Conservation (phyloP, 768 basidiomycete genomes). For the Pulveroboletus sp. region DNA sequence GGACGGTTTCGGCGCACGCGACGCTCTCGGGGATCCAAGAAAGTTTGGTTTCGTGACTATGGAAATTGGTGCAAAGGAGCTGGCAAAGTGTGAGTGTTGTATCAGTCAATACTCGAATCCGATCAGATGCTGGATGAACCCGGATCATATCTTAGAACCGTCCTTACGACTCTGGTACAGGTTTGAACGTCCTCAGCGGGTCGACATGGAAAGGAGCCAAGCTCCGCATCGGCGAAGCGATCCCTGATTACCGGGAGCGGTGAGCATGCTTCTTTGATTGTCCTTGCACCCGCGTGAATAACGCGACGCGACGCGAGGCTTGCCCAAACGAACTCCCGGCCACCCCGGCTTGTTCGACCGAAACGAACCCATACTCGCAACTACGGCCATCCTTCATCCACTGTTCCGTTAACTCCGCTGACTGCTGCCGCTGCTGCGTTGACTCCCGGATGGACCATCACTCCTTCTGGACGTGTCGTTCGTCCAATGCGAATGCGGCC, state of each 20-base stretch:
- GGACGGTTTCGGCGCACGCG: constrained; percentile 63
- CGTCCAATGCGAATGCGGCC: constrained; percentile 72
- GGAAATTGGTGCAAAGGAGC: constrained; percentile 53
- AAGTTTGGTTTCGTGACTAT: constrained; percentile 75
- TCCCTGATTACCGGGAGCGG: constrained; percentile 67
- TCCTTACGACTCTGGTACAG: constrained; percentile 35
- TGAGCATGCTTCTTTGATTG: constrained; percentile 20
- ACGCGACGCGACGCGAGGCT: constrained; percentile 1
- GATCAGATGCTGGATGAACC: neutral
- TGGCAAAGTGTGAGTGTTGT: constrained; percentile 57
- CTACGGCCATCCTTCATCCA: constrained; percentile 45
- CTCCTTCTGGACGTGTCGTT: constrained; percentile 60
- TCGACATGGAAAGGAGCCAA: constrained; percentile 88
- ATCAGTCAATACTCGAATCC: neutral
- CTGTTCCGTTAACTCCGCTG: constrained; percentile 64
- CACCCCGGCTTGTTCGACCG: constrained; percentile 32
- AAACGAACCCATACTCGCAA: constrained; percentile 39
- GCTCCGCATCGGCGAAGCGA: constrained; percentile 79
- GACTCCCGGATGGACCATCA: constrained; percentile 65
- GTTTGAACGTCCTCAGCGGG: constrained; percentile 72
- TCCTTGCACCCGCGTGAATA: neutral
- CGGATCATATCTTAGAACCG: neutral
- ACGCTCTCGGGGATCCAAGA: constrained; percentile 62
- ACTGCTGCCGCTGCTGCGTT: constrained; percentile 55
- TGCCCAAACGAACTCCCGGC: constrained; percentile 15